These are phyloP conservation scores for Bruguiera parviflora DNA, from an alignment of 345 rosid species.

Conservation along the genomic window DNA sequence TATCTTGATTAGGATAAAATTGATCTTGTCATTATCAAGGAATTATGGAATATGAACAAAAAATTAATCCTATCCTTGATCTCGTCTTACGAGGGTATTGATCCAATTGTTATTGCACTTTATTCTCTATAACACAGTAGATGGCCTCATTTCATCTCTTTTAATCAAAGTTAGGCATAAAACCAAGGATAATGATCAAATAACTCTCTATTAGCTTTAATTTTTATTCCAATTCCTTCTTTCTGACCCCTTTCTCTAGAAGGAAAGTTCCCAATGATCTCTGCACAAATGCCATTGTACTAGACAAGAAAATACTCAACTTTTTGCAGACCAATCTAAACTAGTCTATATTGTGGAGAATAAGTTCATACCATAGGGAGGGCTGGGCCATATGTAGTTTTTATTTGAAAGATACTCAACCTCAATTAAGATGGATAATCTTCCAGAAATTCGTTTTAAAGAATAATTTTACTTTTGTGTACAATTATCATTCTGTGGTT, in stretches of 20 bases:
- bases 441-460: slow-evolving; percentile 6
- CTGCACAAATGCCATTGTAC: neutral
- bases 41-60: slow-evolving; percentile 15
- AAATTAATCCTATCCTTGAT: neutral
- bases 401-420: slow-evolving; percentile 19
- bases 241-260: slow-evolving; percentile 1
- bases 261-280: slow-evolving; percentile 14
- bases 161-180: slow-evolving; percentile 44
- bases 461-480: slow-evolving; percentile 11
- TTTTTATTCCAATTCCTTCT: slow-evolving; percentile 8
- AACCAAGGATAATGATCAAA: slow-evolving; percentile 19
- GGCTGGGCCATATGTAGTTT: slow-evolving; percentile 16
- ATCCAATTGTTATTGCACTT: slow-evolving; percentile 33
- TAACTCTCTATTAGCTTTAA: slow-evolving; percentile 28
- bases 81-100: slow-evolving; percentile 19
- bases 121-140: slow-evolving; percentile 39
- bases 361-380: slow-evolving; percentile 24
- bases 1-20: slow-evolving; percentile 7
- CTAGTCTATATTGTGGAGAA: slow-evolving; percentile 25
- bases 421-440: slow-evolving; percentile 11
- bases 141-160: slow-evolving; percentile 26
- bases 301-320: neutral
- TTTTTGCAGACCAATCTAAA: slow-evolving; percentile 3
- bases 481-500: slow-evolving; percentile 9
- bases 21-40: slow-evolving; percentile 12